These are phyloP conservation scores for Globisporangium iwayamae DNA, from an alignment of 352 stramenopile genomes.

Conservation along the genomic window DNA sequence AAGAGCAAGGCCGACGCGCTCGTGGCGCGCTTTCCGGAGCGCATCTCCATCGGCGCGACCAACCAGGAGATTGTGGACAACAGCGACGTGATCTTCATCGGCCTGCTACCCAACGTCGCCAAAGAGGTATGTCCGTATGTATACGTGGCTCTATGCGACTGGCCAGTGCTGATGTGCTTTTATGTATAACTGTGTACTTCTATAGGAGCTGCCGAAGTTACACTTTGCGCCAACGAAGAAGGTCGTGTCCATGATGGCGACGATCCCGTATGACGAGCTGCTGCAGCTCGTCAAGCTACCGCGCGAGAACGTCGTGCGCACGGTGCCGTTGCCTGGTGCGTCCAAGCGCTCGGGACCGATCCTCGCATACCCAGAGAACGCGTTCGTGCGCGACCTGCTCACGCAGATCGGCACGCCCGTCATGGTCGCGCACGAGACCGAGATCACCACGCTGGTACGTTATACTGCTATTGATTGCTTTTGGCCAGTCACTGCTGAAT, in stretches of 20 bases:
- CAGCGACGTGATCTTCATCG: conserved; percentile 81
- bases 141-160: not conserved
- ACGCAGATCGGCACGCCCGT: conserved; percentile 78
- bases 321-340: conserved; percentile 66
- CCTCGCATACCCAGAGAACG: conserved; percentile 72
- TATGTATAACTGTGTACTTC: not conserved
- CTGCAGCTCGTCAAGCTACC: conserved; percentile 65
- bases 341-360: conserved; percentile 78
- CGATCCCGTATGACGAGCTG: conserved; percentile 83
- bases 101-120: conserved; percentile 70
- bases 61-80: conserved; percentile 86
- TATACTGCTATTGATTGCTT: not conserved
- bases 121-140: conserved; percentile 22
- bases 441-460: conserved; percentile 79
- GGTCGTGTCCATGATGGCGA: conserved; percentile 88
- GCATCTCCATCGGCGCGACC: conserved; percentile 54
- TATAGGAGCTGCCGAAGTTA: conserved; percentile 65
- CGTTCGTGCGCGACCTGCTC: conserved; percentile 63
- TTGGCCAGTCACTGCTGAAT: not conserved
- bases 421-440: conserved; percentile 69
- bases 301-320: conserved; percentile 71
- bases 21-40: conserved; percentile 56
- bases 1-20: conserved; percentile 77
- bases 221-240: conserved; percentile 55
- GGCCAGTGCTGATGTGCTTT: conserved; percentile 8